phyloP scores from a whole-genome alignment of 306 rosid species.

The Rosa rugosa region DNA sequence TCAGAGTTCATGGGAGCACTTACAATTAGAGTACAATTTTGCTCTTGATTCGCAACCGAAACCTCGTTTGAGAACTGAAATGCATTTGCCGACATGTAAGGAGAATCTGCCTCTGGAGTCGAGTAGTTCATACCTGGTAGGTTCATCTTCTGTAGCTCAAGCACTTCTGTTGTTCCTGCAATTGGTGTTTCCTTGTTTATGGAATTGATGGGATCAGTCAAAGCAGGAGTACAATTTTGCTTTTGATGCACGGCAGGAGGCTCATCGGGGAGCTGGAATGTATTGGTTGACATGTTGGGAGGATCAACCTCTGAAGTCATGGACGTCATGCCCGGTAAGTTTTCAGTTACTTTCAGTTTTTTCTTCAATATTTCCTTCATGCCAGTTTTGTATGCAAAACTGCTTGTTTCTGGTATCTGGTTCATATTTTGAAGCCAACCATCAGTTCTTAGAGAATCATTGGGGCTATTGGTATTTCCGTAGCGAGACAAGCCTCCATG shows the following conservation, averaged over 20 bases:
- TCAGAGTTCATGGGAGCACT: background rate
- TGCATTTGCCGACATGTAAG: conserved; percentile 7
- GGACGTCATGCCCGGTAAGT: conserved; percentile 4
- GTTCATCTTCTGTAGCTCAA: background rate
- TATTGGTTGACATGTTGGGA: background rate
- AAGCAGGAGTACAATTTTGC: background rate
- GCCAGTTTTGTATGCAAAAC: background rate
- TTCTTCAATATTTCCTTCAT: background rate
- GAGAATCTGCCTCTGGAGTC: background rate
- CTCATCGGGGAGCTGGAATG: background rate
- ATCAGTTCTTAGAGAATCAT: background rate
- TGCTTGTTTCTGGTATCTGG: background rate
- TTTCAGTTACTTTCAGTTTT: conserved; percentile 13
- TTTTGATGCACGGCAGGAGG: background rate
- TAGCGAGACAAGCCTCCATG: background rate
- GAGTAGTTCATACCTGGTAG: background rate
- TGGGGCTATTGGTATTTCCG: conserved; percentile 2
- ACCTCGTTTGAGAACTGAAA: background rate
- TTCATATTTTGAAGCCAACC: conserved; percentile 12
- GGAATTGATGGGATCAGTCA: background rate
- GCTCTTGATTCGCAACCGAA: background rate
- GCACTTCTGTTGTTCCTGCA: background rate
- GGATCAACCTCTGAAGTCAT: background rate
- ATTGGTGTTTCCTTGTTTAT: background rate
- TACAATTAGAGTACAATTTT: background rate